A percentile compares a stretch with the other conserved stretches of the same genome.
phyloP scores from a whole-genome alignment of 768 basidiomycete genomes.

The Nidularia pulvinata region DNA sequence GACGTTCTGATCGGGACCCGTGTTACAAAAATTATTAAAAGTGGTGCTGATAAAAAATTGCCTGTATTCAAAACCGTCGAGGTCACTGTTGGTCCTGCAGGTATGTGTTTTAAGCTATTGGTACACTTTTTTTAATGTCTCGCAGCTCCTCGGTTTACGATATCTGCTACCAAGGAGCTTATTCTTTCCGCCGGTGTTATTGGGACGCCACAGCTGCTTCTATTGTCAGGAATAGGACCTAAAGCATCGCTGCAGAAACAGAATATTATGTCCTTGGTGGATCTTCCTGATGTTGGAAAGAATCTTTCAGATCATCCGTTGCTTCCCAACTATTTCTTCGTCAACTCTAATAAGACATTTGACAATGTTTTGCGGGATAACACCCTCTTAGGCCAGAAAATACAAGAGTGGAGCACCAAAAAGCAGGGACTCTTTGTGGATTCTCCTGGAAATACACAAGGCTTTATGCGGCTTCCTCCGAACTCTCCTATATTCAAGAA shows the following conservation, averaged over 20 bases:
- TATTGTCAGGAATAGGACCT: slow-evolving; percentile 32
- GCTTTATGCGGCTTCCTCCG: slow-evolving; percentile 7
- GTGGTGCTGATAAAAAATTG: neutral
- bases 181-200: slow-evolving; percentile 38
- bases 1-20: slow-evolving; percentile 3
- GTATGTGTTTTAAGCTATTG: slow-evolving; percentile 1
- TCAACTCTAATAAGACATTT: slow-evolving; percentile 16
- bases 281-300: slow-evolving; percentile 23
- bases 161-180: slow-evolving; percentile 48
- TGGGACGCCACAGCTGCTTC: slow-evolving; percentile 26
- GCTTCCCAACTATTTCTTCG: slow-evolving; percentile 14
- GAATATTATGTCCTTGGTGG: slow-evolving; percentile 16
- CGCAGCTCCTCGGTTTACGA: neutral
- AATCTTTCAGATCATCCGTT: slow-evolving; percentile 25
- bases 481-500: slow-evolving; percentile 1
- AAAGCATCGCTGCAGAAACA: slow-evolving; percentile 10
- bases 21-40: slow-evolving; percentile 13
- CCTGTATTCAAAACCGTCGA: slow-evolving; percentile 5
- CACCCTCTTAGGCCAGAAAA: slow-evolving; percentile 1
- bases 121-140: neutral
- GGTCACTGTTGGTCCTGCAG: slow-evolving; percentile 6
- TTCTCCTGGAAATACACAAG: slow-evolving; percentile 11
- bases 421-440: slow-evolving; percentile 13
- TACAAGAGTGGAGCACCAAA: slow-evolving; percentile 2
- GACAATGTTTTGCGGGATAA: slow-evolving; percentile 14